Evolutionary conservation across 1,284 basidiomycete genomes (phyloP).

Genomic region (Melampsora larici-populina): DNA sequence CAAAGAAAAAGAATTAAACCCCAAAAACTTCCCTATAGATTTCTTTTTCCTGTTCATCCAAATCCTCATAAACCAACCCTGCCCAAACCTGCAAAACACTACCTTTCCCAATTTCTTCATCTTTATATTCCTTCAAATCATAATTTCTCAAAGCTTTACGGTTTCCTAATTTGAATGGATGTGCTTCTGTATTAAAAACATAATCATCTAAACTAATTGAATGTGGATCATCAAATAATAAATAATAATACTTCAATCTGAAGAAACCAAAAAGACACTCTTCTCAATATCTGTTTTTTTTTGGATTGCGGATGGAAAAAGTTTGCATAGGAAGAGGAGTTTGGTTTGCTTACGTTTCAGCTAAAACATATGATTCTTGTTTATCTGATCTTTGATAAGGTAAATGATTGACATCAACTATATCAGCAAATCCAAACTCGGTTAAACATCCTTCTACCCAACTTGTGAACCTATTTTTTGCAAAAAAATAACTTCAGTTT

Average conservation of each 20-base stretch:
- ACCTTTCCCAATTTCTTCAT: too few relatives aligned
- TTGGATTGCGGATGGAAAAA: not conserved
- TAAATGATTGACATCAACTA: conserved; percentile 55
- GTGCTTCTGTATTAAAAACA: conserved; percentile 58
- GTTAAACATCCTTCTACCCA: conserved; percentile 57
- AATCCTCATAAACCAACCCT: too few relatives aligned
- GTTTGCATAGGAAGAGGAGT: too few relatives aligned
- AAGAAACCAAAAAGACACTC: too few relatives aligned
- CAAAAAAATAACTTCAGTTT: not conserved
- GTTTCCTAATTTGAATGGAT: conserved; percentile 7
- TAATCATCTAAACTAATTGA: conserved; percentile 61
- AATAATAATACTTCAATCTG: conserved; percentile 49
- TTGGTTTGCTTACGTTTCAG: conserved; percentile 58
- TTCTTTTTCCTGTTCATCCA: too few relatives aligned
- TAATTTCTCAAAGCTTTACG: not conserved
- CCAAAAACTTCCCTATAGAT: too few relatives aligned
- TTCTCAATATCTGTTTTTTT: too few relatives aligned
- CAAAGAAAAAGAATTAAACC: too few relatives aligned
- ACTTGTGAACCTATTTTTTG: conserved; percentile 51
- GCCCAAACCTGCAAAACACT: too few relatives aligned
- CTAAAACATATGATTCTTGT: conserved; percentile 61
- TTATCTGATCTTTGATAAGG: conserved; percentile 53
- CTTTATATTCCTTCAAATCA: too few relatives aligned
- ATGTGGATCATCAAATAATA: conserved; percentile 58
- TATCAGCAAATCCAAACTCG: conserved; percentile 52